These are phyloP conservation scores for Linnemannia elongata DNA, from an alignment of 192 early-diverging fungal genomes.

Conservation along the genomic window DNA sequence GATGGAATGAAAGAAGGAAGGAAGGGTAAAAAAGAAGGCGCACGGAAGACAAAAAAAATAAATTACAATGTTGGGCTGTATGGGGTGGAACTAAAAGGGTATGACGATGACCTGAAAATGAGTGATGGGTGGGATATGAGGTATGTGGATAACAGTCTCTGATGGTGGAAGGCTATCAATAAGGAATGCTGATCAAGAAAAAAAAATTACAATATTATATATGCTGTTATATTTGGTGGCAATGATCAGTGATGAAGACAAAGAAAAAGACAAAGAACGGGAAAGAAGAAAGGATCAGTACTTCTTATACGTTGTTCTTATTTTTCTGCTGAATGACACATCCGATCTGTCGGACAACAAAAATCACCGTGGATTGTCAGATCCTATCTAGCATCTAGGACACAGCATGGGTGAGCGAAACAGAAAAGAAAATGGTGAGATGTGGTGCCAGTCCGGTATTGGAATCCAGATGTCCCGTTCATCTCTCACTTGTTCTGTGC, in stretches of 20 bases:
- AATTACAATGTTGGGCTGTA: neutral
- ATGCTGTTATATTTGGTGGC: neutral
- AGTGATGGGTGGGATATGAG: no score
- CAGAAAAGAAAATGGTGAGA: neutral
- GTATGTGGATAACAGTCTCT: no score
- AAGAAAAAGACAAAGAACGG: neutral
- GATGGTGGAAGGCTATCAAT: neutral
- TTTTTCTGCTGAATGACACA: neutral
- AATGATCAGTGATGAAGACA: neutral
- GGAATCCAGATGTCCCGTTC: constrained; percentile 10
- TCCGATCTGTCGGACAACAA: neutral
- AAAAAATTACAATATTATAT: neutral
- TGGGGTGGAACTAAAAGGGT: neutral
- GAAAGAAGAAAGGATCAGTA: neutral
- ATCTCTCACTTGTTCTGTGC: neutral
- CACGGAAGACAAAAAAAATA: neutral
- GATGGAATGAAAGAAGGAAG: no score
- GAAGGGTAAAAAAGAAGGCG: neutral
- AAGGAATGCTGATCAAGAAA: neutral
- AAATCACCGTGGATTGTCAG: neutral
- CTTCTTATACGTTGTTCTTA: neutral
- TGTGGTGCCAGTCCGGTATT: constrained; percentile 18
- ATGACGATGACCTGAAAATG: no score
- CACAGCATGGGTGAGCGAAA: neutral
- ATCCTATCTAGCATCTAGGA: neutral